Percentiles rank a stretch among this genome's conserved stretches.
These are phyloP conservation scores for Cladosporium cucumerinum DNA, from an alignment of 2,329 filamentous ascomycete species.

Conservation along the genomic window DNA sequence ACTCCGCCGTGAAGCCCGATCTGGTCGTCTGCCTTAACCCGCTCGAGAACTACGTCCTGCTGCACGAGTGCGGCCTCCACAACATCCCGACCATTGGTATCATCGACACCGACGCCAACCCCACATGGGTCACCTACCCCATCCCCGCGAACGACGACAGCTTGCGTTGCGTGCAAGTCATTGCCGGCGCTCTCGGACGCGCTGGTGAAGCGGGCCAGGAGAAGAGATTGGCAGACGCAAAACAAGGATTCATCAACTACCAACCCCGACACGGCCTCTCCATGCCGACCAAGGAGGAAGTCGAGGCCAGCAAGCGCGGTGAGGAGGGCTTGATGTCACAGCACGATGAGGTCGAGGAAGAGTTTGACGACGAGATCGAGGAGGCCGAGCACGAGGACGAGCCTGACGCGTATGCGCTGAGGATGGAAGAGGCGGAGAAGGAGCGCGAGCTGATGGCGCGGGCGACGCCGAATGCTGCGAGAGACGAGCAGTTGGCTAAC, in stretches of 20 bases:
- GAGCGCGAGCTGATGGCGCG: conserved; percentile 12
- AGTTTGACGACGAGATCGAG: conserved; percentile 11
- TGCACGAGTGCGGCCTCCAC: conserved; percentile 86
- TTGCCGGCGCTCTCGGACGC: conserved; percentile 79
- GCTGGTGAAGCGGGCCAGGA: conserved; percentile 76
- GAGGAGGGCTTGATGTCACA: not conserved
- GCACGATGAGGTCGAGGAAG: conserved; percentile 19
- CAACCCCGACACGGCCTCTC: conserved; percentile 34
- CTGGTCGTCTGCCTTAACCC: conserved; percentile 91
- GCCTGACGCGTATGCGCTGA: conserved; percentile 8
- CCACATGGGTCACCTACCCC: conserved; percentile 91
- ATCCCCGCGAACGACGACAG: conserved; percentile 98
- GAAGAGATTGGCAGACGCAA: conserved; percentile 62
- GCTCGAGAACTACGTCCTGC: conserved; percentile 80
- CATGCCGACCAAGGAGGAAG: conserved; percentile 21
- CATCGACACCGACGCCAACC: conserved; percentile 89
- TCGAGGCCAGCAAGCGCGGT: conserved; percentile 11
- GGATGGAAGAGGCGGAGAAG: conserved; percentile 3
- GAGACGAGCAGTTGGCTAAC: conserved; percentile 12
- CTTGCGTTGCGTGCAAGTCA: conserved; percentile 74
- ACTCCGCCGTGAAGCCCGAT: conserved; percentile 74
- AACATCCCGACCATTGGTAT: conserved; percentile 92
- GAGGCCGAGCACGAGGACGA: not conserved
- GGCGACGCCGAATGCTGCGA: not conserved
- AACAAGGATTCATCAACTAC: conserved; percentile 61